Conservation (phyloP, 192 early-diverging fungal species). For the Spinellus fusiger region DNA sequence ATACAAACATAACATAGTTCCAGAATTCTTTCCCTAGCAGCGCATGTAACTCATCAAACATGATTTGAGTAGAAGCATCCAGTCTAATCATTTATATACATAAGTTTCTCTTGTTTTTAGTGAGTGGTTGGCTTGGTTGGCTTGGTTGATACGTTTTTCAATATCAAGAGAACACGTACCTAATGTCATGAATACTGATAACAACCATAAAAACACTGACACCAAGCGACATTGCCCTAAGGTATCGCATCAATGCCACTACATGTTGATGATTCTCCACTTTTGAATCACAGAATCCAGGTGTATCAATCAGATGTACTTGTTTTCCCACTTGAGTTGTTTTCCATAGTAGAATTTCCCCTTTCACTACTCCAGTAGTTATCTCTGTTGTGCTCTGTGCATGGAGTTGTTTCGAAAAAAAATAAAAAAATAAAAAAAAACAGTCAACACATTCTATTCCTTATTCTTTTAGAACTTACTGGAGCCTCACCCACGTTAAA, state of each 20-base stretch:
- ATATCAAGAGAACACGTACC: constrained; percentile 21
- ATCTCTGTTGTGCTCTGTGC: constrained; percentile 7
- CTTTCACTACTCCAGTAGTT: constrained; percentile 20
- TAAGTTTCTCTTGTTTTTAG: constrained; percentile 4
- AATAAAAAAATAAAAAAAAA: neutral
- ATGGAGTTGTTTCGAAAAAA: neutral
- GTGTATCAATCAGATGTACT: constrained; percentile 34
- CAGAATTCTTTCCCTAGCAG: constrained; percentile 45
- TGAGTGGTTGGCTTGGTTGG: no score
- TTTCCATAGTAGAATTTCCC: constrained; percentile 21
- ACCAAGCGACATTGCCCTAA: constrained; percentile 41
- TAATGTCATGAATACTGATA: constrained; percentile 45
- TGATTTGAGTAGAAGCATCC: constrained; percentile 49
- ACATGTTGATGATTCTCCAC: constrained; percentile 38
- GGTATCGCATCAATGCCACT: constrained; percentile 43
- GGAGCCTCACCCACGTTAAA: constrained; percentile 34
- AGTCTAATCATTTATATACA: constrained; percentile 20
- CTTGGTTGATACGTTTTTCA: neutral
- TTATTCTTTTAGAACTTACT: neutral
- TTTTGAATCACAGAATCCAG: constrained; percentile 43
- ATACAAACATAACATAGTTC: constrained; percentile 49
- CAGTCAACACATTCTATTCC: neutral
- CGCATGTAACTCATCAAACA: constrained; percentile 41
- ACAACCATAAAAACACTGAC: constrained; percentile 51
- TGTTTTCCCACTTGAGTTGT: constrained; percentile 4